Base-by-base conservation (phyloP, 179 eudicot species). In the Silene vulgaris region DNA sequence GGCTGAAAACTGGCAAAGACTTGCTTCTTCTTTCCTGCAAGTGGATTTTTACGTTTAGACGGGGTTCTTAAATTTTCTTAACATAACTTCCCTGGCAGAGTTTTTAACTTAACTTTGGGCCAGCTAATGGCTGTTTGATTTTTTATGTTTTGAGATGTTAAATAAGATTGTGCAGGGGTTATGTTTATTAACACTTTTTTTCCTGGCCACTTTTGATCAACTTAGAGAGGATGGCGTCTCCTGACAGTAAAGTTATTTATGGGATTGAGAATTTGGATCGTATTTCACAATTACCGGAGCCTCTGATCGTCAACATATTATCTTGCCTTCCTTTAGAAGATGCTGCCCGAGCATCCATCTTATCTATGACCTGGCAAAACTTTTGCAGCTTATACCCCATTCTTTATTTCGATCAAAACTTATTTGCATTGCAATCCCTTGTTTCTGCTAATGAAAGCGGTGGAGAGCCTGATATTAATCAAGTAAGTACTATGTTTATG, bases 321-420 rank as follows among this genome's bases (percentile, higher is more conserved):
- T 71, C 63, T 11, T 26, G 73, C 13, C 71, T 77, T 45, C 71
- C 71, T 19, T 26, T 45, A 12, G 1, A 76, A 61, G 79, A 60
- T 29, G 54, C 48, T 23, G 74, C 48, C 57, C 75, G 70, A 23
- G 65, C 62, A 26, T 76, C 69, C 32, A 45, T 45, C 59, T 61
- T 76, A 54, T 76, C 79, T 0, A 76, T 70, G 79, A 70, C 69
- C 9, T 76, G 61, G 74, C 60, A 61, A 9, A 70, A 16, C 8
- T 48, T 40, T 60, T 76, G 74, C 19, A 4, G 28, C 37, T 70
- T 54, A n/a, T 16, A 70, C 45, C 73, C 66, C 45, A 69, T 76
- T 45, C 16, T 76, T 32, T 29, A 70, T 70, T 60, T 60, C 11
- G 74, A 76, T 76, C 68, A 70, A 5, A 59, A 45, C 74, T 17